Evolutionary conservation across 169 alveolate species (phyloP), one percentile per base, ranked within the genome.

Genomic region (Plasmodium vivax): DNA sequence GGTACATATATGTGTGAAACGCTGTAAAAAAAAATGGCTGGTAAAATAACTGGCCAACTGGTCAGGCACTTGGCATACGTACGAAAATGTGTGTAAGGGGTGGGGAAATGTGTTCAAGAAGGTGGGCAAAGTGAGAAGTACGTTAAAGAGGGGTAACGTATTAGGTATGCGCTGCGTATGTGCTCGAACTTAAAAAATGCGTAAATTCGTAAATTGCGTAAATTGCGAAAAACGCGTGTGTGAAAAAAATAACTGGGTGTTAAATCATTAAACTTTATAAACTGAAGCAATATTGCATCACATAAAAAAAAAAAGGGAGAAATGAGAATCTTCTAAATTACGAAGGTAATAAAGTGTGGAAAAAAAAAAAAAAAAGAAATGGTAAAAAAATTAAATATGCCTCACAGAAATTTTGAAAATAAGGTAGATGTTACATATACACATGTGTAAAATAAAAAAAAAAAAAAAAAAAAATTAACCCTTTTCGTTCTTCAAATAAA

Each of bases 401-500:
- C 38, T 68, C 77, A 68, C 77, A 68, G 32, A 7, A 68, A 68
- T n/a, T 68, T 68, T 68, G n/a, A 68, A 68, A 30, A 27, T 68
- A 68, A 30, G 77, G 77, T 68, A 68, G 77, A 68, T 68, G 77
- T 68, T 68, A 68, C 77, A 68, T 68, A 68, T 68, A 68, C 77
- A 68, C 77, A 68, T 68, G 77, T 68, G 38, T 68, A 68, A 68
- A 68, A n/a, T 23, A 68, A 62, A 62, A 62, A 19, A 62, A 27
- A 30, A 23, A 23, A 23, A 62, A 62, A 62, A 6, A 68, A 68
- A 9, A 23, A 68, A 68, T n/a, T 68, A 19, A 68, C n/a, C 77
- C 38, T 68, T 23, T 5, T 68, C 77, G 32, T 68, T 68, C 77
- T 68, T 68, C 77, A 68, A 68, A 68, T 68, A 68, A 23, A 68